Conservation (phyloP, 2,329 filamentous ascomycete species). For the Colletotrichum brevisporum region DNA sequence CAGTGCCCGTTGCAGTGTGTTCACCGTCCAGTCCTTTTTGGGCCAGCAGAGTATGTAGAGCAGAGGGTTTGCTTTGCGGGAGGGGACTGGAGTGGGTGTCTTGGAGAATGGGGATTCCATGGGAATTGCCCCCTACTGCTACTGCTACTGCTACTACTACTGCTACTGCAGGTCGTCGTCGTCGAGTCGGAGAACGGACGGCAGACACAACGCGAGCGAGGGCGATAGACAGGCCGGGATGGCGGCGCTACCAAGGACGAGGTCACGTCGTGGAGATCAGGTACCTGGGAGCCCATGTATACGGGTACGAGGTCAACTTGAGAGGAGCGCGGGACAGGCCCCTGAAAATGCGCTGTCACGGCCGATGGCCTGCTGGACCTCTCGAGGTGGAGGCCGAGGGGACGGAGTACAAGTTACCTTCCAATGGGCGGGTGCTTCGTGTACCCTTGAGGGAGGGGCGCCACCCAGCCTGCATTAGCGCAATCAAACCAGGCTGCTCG, state of each 20-base stretch:
- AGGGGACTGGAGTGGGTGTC: not conserved
- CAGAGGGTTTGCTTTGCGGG: not conserved
- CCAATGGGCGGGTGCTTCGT: not conserved
- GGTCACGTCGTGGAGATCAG: constrained; percentile 38
- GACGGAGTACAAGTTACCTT: constrained; percentile 23
- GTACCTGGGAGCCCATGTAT: constrained; percentile 24
- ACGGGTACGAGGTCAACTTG: constrained; percentile 20
- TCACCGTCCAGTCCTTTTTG: constrained; percentile 2
- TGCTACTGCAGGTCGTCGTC: not conserved
- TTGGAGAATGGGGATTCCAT: constrained; percentile 1
- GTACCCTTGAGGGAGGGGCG: constrained; percentile 16
- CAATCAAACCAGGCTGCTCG: constrained; percentile 37
- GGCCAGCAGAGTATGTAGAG: no score
- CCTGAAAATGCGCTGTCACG: constrained; percentile 10
- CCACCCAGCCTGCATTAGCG: constrained; percentile 39
- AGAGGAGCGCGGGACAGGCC: constrained; percentile 16
- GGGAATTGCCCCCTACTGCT: not conserved
- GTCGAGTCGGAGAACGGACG: constrained; percentile 31
- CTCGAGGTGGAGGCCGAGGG: constrained; percentile 21
- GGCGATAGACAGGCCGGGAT: constrained; percentile 29
- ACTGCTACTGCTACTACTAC: no score
- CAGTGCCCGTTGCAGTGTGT: not conserved
- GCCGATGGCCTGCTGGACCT: constrained; percentile 16
- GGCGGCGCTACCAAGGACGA: constrained; percentile 33
- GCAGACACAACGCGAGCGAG: constrained; percentile 29